Evolutionary conservation across 257 asterid species (phyloP).

Genomic region (Nicotiana attenuata): DNA sequence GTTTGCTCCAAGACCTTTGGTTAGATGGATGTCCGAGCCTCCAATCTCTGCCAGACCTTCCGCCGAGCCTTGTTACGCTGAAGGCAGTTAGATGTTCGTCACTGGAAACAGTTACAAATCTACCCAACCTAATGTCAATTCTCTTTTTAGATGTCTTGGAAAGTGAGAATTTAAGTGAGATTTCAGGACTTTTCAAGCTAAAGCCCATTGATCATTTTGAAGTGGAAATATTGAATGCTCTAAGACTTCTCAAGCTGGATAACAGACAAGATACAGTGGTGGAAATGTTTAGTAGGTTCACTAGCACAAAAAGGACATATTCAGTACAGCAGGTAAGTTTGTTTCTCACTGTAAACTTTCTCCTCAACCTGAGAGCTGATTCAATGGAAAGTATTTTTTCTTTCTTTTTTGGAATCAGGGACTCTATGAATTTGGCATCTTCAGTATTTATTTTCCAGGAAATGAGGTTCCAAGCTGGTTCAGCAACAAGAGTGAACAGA

Average conservation of each 20-base stretch:
- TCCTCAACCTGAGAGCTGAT: not conserved
- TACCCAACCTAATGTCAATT: constrained; percentile 13
- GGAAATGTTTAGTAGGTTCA: constrained; percentile 9
- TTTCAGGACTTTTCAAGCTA: constrained; percentile 17
- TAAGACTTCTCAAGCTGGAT: not conserved
- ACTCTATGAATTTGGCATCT: constrained; percentile 20
- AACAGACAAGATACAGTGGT: not conserved
- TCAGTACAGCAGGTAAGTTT: constrained; percentile 2
- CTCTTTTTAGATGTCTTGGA: constrained; percentile 5
- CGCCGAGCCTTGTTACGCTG: not conserved
- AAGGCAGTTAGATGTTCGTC: constrained; percentile 11
- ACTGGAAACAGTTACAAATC: constrained; percentile 14
- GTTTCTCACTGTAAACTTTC: not conserved
- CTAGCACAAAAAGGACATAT: constrained; percentile 6
- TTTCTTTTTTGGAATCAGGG: not conserved
- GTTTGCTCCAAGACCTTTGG: constrained; percentile 15
- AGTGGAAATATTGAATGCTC: constrained; percentile 1
- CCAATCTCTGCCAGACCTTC: constrained; percentile 17
- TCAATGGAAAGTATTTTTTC: not conserved
- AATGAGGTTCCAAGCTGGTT: constrained; percentile 17
- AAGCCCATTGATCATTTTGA: constrained; percentile 7
- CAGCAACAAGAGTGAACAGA: not conserved
- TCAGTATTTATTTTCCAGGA: constrained; percentile 15
- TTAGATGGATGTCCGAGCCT: constrained; percentile 8
- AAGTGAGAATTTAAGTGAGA: constrained; percentile 9